Evolutionary conservation across 2,329 filamentous ascomycete genomes (phyloP).

Genomic region (Botrytis porri): DNA sequence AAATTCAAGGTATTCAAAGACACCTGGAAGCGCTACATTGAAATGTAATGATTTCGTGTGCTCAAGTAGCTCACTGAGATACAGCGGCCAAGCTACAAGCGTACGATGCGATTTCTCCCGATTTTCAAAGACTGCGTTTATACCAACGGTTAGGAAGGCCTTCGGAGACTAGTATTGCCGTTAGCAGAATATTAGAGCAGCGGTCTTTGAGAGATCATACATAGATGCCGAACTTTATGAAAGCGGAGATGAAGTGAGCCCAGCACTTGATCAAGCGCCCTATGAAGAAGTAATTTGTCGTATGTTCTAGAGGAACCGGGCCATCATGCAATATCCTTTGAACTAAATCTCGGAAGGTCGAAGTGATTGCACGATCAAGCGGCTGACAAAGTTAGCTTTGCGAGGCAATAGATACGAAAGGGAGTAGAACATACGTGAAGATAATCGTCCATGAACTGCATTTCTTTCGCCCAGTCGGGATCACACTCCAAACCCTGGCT

Average conservation of each 20-base stretch:
- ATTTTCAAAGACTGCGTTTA: slow-evolving; percentile 36
- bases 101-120: slow-evolving; percentile 46
- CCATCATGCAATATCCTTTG: slow-evolving; percentile 23
- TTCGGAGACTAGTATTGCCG: slow-evolving; percentile 37
- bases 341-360: slow-evolving; percentile 21
- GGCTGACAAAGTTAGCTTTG: slow-evolving; percentile 28
- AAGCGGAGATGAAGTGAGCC: slow-evolving; percentile 3
- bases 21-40: slow-evolving; percentile 19
- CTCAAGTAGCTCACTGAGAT: slow-evolving; percentile 50
- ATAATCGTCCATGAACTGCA: slow-evolving; percentile 31
- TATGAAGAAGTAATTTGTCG: slow-evolving; percentile 12
- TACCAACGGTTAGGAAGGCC: slow-evolving; percentile 25
- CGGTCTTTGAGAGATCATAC: slow-evolving; percentile 29
- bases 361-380: slow-evolving; percentile 25
- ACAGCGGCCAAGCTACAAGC: slow-evolving; percentile 51
- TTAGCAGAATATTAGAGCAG: slow-evolving; percentile 46
- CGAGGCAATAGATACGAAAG: neutral
- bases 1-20: neutral
- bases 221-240: slow-evolving; percentile 28
- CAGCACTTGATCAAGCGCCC: slow-evolving; percentile 19
- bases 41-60: slow-evolving; percentile 45
- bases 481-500: slow-evolving; percentile 30
- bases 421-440: slow-evolving; percentile 22
- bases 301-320: neutral
- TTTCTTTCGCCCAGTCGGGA: slow-evolving; percentile 25